Conservation (phyloP, 2,329 filamentous ascomycete species). For the Pochonia chlamydosporia region DNA sequence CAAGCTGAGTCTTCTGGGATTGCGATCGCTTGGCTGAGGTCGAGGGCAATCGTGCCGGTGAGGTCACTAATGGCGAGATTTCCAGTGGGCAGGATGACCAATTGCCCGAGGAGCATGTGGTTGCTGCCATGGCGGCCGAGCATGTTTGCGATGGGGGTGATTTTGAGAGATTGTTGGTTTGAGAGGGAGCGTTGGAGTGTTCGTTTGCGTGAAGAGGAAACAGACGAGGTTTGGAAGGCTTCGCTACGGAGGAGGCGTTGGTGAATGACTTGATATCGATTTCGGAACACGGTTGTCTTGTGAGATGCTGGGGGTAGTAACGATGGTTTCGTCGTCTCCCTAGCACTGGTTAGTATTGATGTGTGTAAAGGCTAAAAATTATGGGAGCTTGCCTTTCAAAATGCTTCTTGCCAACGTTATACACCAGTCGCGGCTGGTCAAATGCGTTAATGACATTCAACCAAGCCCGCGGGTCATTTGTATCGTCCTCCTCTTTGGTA, state of each 20-base stretch:
- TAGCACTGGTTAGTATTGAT: slow-evolving; percentile 19
- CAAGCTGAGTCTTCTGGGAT: slow-evolving; percentile 84
- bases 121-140: slow-evolving; percentile 75
- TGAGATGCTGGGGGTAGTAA: slow-evolving; percentile 71
- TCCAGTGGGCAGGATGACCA: slow-evolving; percentile 76
- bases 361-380: not conserved
- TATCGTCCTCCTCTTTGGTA: slow-evolving; percentile 40
- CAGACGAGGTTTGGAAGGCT: slow-evolving; percentile 78
- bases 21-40: slow-evolving; percentile 72
- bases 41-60: slow-evolving; percentile 80
- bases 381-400: slow-evolving; percentile 62
- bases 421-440: slow-evolving; percentile 74
- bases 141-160: slow-evolving; percentile 76
- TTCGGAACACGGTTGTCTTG: slow-evolving; percentile 81
- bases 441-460: slow-evolving; percentile 78
- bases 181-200: slow-evolving; percentile 55
- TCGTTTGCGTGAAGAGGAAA: slow-evolving; percentile 54
- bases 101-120: slow-evolving; percentile 81
- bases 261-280: slow-evolving; percentile 87
- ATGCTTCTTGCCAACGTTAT: slow-evolving; percentile 78
- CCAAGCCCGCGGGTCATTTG: slow-evolving; percentile 72
- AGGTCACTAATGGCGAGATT: slow-evolving; percentile 78
- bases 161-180: slow-evolving; percentile 67
- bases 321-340: slow-evolving; percentile 58
- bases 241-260: slow-evolving; percentile 90